Evolutionary conservation across 805 yeast species (phyloP).

Genomic region (Starmerella sp.): DNA sequence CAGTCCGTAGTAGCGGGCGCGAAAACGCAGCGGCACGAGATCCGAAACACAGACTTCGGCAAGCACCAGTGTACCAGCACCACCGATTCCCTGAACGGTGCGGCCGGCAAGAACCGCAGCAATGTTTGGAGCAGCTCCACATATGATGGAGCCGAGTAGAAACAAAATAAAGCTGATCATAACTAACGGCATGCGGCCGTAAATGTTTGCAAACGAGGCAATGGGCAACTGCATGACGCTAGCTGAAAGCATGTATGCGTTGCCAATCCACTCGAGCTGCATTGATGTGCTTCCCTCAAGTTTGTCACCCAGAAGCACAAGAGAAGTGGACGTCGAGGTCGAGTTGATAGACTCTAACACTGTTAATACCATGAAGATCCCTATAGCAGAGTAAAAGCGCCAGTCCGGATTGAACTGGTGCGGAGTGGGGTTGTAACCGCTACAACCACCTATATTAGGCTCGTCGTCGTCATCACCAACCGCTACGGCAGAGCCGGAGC

Average conservation of each 20-base stretch:
- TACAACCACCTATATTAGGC: conserved; percentile 12
- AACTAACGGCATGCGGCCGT: conserved; percentile 38
- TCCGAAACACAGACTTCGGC: conserved; percentile 47
- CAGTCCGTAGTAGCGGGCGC: conserved; percentile 26
- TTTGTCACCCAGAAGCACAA: conserved; percentile 5
- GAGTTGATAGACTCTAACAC: conserved; percentile 13
- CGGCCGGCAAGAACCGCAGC: conserved; percentile 56
- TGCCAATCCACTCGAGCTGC: conserved; percentile 24
- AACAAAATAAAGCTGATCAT: conserved; percentile 41
- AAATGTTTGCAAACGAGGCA: conserved; percentile 19
- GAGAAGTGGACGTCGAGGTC: conserved; percentile 13
- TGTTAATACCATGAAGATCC: conserved; percentile 11
- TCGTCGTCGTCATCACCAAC: conserved; percentile 11
- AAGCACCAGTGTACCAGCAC: conserved; percentile 51
- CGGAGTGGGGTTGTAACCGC: not conserved
- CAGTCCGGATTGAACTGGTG: conserved; percentile 7
- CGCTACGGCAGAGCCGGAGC: not conserved
- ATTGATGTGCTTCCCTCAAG: conserved; percentile 17
- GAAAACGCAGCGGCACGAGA: conserved; percentile 34
- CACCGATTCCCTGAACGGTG: conserved; percentile 58
- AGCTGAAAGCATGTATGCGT: conserved; percentile 21
- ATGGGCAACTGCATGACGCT: conserved; percentile 15
- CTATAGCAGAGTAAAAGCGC: conserved; percentile 7
- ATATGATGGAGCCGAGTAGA: conserved; percentile 49
- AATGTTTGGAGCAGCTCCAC: conserved; percentile 44